phyloP scores from a whole-genome alignment of 2,329 filamentous ascomycete species.

The Talaromyces sp. region DNA sequence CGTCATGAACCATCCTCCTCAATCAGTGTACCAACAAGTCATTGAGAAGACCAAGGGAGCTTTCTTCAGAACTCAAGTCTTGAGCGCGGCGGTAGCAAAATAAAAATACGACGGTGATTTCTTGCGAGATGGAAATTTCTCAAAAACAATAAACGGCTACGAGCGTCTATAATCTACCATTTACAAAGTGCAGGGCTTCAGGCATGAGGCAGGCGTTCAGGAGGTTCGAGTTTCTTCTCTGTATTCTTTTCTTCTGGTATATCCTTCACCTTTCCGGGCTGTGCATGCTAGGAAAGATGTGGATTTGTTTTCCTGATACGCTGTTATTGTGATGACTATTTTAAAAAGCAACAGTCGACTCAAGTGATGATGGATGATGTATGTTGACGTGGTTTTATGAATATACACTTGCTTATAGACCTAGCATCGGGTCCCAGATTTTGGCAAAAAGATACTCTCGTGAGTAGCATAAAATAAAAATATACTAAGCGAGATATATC shows the following conservation, averaged over 20 bases:
- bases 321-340: background rate
- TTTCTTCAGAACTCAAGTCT: conserved; percentile 96
- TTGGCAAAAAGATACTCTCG: background rate
- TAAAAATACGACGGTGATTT: conserved; percentile 26
- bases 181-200: conserved; percentile 21
- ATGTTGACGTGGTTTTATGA: background rate
- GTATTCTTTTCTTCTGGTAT: conserved; percentile 15
- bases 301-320: background rate
- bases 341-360: background rate
- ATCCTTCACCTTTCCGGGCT: background rate
- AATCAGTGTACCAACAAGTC: conserved; percentile 98
- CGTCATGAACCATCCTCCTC: conserved; percentile 98
- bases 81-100: conserved; percentile 57
- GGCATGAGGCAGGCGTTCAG: conserved; percentile 40
- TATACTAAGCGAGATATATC: background rate
- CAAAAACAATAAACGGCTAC: background rate
- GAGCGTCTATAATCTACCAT: conserved; percentile 5
- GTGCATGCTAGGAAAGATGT: background rate
- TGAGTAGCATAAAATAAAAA: background rate
- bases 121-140: background rate
- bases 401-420: background rate
- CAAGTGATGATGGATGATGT: background rate
- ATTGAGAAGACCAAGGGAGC: conserved; percentile 98
- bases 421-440: background rate
- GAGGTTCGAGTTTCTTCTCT: conserved; percentile 29